Evolutionary conservation across 75 land plant genomes (phyloP).

Genomic region (Selaginella moellendorffii): DNA sequence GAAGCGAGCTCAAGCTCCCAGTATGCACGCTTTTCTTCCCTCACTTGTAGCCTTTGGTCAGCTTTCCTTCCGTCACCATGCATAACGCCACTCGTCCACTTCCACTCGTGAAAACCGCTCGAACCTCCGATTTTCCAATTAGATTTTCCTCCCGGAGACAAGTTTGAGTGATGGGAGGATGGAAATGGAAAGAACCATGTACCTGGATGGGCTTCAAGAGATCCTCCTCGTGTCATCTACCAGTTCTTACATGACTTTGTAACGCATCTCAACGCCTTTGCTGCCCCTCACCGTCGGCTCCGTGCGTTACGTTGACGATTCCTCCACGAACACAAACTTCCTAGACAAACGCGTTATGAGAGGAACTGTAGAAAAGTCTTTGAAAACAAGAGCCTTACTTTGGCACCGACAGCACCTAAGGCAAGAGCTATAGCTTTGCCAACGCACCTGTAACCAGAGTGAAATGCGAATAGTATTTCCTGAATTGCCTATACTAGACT

Average conservation of each 20-base stretch:
- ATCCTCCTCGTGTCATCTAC: conserved; percentile 95
- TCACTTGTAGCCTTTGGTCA: conserved; percentile 54
- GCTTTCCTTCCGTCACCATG: conserved; percentile 88
- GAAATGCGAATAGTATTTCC: too few species aligned
- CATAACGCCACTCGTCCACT: conserved; percentile 93
- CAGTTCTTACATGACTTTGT: conserved; percentile 85
- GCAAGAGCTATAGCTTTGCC: too few species aligned
- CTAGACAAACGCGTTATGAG: too few species aligned
- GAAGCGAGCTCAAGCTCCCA: conserved; percentile 56
- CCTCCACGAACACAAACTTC: too few species aligned
- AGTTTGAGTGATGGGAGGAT: neutral
- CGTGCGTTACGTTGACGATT: conserved; percentile 63
- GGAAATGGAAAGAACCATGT: neutral
- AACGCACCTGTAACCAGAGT: too few species aligned
- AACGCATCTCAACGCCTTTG: conserved; percentile 77
- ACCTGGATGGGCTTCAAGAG: conserved; percentile 75
- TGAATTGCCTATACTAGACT: too few species aligned
- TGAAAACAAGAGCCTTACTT: too few species aligned
- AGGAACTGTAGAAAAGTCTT: too few species aligned
- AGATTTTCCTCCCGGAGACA: conserved; percentile 59
- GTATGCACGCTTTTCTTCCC: conserved; percentile 36
- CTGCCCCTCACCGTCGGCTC: conserved; percentile 59
- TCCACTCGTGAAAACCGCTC: conserved; percentile 84
- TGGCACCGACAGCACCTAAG: too few species aligned
- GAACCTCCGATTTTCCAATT: conserved; percentile 74